These are phyloP conservation scores for Tephrocybe sp. DNA, from an alignment of 768 basidiomycete species.

Conservation along the genomic window DNA sequence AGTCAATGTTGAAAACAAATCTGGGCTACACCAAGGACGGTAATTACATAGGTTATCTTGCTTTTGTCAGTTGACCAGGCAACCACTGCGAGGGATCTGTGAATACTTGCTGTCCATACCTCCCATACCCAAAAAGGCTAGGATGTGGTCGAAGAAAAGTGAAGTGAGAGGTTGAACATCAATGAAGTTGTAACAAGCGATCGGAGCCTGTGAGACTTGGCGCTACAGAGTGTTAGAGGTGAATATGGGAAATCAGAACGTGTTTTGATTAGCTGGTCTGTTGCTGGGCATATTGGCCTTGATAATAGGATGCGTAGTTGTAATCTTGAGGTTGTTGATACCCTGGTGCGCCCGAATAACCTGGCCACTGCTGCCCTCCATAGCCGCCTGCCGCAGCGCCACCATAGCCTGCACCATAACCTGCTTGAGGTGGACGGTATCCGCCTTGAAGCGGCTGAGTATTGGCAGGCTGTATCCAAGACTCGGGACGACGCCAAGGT, in stretches of 20 bases:
- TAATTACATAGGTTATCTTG: constrained; percentile 14
- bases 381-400: constrained; percentile 40
- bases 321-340: constrained; percentile 69
- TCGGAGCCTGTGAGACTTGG: constrained; percentile 32
- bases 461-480: constrained; percentile 67
- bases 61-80: constrained; percentile 19
- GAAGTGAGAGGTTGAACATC: constrained; percentile 8
- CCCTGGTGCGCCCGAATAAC: constrained; percentile 45
- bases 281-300: constrained; percentile 84
- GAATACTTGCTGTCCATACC: constrained; percentile 19
- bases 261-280: constrained; percentile 42
- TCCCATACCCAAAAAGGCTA: constrained; percentile 13
- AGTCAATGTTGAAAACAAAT: constrained; percentile 11
- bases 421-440: constrained; percentile 68
- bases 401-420: constrained; percentile 51
- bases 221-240: constrained; percentile 44
- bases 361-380: constrained; percentile 46
- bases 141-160: constrained; percentile 7
- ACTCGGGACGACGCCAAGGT: constrained; percentile 90
- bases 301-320: constrained; percentile 86
- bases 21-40: constrained; percentile 12
- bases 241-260: constrained; percentile 29
- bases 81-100: constrained; percentile 12
- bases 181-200: constrained; percentile 13
- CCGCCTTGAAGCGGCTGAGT: constrained; percentile 47